Evolutionary conservation across 768 basidiomycete genomes (phyloP).

Genomic region (Tricholoma hemisulphureum): DNA sequence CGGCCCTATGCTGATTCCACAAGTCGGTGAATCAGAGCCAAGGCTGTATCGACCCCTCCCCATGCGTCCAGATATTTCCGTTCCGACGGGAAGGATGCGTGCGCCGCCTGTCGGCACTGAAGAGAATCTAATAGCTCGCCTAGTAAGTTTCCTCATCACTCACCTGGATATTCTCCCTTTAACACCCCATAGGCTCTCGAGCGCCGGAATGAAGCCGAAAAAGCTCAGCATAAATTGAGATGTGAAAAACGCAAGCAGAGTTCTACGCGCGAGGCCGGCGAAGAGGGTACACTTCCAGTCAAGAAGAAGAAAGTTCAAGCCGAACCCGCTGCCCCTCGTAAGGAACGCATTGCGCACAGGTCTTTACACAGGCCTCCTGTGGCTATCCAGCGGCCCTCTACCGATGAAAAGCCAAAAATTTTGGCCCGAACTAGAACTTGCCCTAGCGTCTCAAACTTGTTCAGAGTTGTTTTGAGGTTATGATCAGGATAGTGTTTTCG

Average conservation of each 20-base stretch:
- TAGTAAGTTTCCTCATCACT: neutral
- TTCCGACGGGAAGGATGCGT: neutral
- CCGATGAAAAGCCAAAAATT: neutral
- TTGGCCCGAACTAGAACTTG: neutral
- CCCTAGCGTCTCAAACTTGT: neutral
- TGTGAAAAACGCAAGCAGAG: constrained; percentile 1
- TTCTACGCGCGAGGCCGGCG: neutral
- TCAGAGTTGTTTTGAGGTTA: neutral
- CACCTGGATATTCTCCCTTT: neutral
- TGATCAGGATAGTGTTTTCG: neutral
- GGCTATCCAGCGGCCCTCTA: too few species aligned
- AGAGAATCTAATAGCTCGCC: constrained; percentile 9
- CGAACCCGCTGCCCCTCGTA: neutral
- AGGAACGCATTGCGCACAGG: neutral
- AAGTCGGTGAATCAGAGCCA: neutral
- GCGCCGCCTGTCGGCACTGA: constrained; percentile 11
- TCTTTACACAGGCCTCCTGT: neutral
- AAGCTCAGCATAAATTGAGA: neutral
- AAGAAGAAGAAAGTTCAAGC: neutral
- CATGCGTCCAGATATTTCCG: neutral
- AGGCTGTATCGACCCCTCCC: neutral
- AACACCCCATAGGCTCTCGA: neutral
- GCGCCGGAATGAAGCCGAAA: neutral
- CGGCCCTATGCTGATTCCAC: neutral
- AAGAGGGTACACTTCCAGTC: neutral